Evolutionary conservation across 2,329 filamentous ascomycete genomes (phyloP), one percentile per base, ranked within the genome.

Genomic region (Colletotrichum australisinense): DNA sequence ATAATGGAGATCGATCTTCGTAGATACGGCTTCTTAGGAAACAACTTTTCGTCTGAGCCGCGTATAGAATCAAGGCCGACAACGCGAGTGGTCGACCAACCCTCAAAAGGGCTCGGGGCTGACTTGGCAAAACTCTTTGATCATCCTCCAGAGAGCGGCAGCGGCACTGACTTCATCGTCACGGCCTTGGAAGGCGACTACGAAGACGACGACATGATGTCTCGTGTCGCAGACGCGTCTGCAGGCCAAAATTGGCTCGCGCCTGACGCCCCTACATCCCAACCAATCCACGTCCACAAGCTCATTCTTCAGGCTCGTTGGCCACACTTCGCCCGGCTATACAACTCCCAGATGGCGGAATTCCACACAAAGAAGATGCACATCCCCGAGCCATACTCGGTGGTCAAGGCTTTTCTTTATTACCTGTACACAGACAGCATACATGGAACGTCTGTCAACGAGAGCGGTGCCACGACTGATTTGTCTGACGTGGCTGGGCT

Each of bases 381-480:
- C 83, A 98, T 99, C 57, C 96, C 97, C 0, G 97, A 99, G 79
- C 95, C 96, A 1, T 98, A 98, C 82, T 93, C 92, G 1, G 95
- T 98, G 0, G 97, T 99, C 59, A 95, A 94, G 77, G 95, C 96
- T 0, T 99, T 99, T 80, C 88, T 99, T 32, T 96, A 97, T 83
- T 99, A 98, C 80, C 90, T 99, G 1, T 99, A 99, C 83, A 98
- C 97, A 0, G 97, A 99, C 82, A 96, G 93, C 77, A 98, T 99
- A 76, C 87, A 91, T 76, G 84, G 86, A 55, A 82, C 84, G 5
- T 81, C 82, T 1, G 85, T 87, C 30, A 82, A 85, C n/a, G 85
- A 86, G 59, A 86, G 95, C 59, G 91, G 92, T 72, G 93, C 95
- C 46, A 94, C 97, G 84, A 90, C 90, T 0, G 89, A 93, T 62